Evolutionary conservation across 139 green algal species (phyloP).

Genomic region (Trebouxia sp.): DNA sequence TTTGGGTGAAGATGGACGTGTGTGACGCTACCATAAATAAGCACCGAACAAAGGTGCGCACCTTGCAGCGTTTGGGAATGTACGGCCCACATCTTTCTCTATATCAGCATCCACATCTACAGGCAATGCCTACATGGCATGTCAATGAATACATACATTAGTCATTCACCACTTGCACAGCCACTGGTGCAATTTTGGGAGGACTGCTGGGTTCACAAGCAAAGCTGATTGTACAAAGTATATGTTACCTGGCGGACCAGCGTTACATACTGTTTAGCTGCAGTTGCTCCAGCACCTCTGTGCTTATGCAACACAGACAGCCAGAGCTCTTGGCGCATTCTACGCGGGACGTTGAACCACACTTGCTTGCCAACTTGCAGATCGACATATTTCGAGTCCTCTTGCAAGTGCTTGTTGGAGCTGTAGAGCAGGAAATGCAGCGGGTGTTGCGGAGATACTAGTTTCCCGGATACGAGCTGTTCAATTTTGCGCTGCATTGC

Average conservation of each 20-base stretch:
- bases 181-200: too few relatives aligned
- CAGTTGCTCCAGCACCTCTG: conserved; percentile 34
- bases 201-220: too few relatives aligned
- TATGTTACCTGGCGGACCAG: conserved; percentile 29
- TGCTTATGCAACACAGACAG: conserved; percentile 45
- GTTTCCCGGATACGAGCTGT: conserved; percentile 1
- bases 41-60: conserved; percentile 11
- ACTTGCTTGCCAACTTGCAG: conserved; percentile 51
- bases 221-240: too few relatives aligned
- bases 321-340: conserved; percentile 60
- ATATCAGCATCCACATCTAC: conserved; percentile 67
- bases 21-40: too few relatives aligned
- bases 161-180: too few relatives aligned
- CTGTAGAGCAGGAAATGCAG: not conserved
- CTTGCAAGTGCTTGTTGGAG: conserved; percentile 32
- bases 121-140: not conserved
- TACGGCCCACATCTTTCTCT: conserved; percentile 78
- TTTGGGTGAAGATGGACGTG: too few relatives aligned
- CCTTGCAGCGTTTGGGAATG: conserved; percentile 62
- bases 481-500: conserved; percentile 5
- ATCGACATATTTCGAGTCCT: conserved; percentile 46
- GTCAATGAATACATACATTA: not conserved
- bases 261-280: conserved; percentile 30
- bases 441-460: not conserved
- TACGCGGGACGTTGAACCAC: conserved; percentile 34